Evolutionary conservation across 2,329 filamentous ascomycete species (phyloP), one percentile per base, ranked within the genome.

Genomic region (Trichocomaceae sp.): DNA sequence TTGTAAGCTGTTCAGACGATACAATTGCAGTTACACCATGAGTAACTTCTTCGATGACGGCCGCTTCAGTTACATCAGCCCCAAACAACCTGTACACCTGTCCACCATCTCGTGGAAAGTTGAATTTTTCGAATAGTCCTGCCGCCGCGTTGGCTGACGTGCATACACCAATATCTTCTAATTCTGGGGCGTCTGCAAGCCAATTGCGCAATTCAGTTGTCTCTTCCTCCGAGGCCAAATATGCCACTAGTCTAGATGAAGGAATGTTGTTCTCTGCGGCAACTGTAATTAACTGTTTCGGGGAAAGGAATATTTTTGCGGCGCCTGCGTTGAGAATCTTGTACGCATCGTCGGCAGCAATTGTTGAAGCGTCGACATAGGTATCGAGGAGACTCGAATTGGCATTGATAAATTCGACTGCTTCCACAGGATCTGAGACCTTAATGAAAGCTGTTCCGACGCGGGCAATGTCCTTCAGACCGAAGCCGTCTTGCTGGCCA

Each of bases 271-370:
- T 71, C 61, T 78, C 72, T 48, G 74, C 62, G 50, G 78, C 72
- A 44, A 87, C 71, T 17, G 74, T 69, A 41, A 77, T 75, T 52
- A 95, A 75, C 67, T 90, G 86, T 55, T 84, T 79, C 47, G 84
- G 80, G 17, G 81, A 80, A 50, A 96, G 87, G 69, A 97, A 93
- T 59, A 93, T 86, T 68, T 86, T 93, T 51, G 84, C 82, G 6
- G 90, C 90, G 57, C 93, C 93, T 60, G 84, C 82, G 69, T 99
- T 88, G 54, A 99, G 83, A 35, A 97, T 79, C 47, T 87, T 81
- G 52, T 92, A 75, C 35, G 97, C 77, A 60, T 95, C 87, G 61
- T 90, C 86, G 54, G 77, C 76, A 31, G 81, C 71, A 39, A 97
- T 78, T 20, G 75, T 74, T 4, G 87, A 86, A 50, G 85, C 90